These are phyloP conservation scores for Salix caprea DNA, from an alignment of 345 rosid genomes.

Conservation along the genomic window DNA sequence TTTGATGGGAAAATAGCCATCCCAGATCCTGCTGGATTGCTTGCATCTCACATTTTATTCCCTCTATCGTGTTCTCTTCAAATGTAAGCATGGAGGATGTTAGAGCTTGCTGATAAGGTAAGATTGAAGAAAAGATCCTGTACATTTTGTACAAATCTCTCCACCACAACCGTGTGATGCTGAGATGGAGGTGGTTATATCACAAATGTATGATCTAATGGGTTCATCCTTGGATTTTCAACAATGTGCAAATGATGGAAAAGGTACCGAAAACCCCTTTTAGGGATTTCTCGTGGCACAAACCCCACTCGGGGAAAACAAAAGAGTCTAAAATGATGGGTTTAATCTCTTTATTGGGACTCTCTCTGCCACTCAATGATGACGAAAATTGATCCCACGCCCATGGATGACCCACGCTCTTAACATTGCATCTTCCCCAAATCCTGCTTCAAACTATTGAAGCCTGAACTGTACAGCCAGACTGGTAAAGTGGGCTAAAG, in stretches of 20 bases:
- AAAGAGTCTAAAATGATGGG: neutral
- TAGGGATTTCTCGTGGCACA: too few species aligned
- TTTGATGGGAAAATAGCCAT: too few species aligned
- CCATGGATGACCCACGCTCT: neutral
- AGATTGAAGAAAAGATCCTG: neutral
- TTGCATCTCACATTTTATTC: neutral
- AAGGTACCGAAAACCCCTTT: too few species aligned
- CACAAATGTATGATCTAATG: neutral
- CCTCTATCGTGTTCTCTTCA: neutral
- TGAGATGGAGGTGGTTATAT: neutral
- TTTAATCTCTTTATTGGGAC: neutral
- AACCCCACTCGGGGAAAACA: too few species aligned
- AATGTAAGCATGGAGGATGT: neutral
- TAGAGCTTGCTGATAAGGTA: neutral
- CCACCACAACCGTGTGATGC: neutral
- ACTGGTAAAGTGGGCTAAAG: neutral
- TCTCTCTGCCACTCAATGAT: neutral
- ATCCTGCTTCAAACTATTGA: neutral
- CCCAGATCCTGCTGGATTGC: constrained; percentile 1
- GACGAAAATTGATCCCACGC: neutral
- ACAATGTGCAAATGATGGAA: too few species aligned
- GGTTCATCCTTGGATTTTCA: neutral
- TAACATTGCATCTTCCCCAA: neutral
- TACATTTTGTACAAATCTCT: neutral
- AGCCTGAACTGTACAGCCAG: neutral